Evolutionary conservation across 768 basidiomycete species (phyloP), one percentile per base, ranked within the genome.

Genomic region (Mrakia hoshinonis): DNA sequence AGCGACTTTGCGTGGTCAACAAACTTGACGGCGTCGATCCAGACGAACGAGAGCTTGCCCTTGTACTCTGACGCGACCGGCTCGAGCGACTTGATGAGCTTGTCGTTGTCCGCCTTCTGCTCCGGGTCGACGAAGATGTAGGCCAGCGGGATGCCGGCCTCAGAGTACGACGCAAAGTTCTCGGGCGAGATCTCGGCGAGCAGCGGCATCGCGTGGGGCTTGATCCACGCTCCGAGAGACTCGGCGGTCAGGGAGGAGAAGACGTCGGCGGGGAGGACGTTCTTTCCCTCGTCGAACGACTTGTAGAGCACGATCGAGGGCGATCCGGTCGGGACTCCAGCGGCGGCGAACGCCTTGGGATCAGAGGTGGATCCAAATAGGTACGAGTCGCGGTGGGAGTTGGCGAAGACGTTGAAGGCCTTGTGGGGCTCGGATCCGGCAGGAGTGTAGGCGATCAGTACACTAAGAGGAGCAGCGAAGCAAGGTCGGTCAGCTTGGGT

Each of bases 21-120:
- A 76, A 93, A 99, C 80, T 93, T 92, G 82, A 89, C 82, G 29
- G 92, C 93, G 79, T 99, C 96, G 76, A 99, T 98, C 87, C 88
- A 95, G 73, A 98, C 95, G 79, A 97, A 96, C 87, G 96, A 96
- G 79, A 98, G 77, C 81, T 91, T 87, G 76, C 87, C 85, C 81
- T 90, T 92, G 83, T 85, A 86, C 78, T 87, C 85, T 66, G 86
- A 82, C 9, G 96, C 96, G 66, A 95, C 79, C 11, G 91, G 87
- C 75, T 83, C 86, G 75, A 97, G 78, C 49, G 83, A 80, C 31
- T 86, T 86, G 74, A 95, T 85, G 62, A 87, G 80, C 38, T 83
- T 82, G 18, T 90, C 84, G 75, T 85, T 87, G 72, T 83, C 83
- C 74, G 86, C 85, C 24, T 76, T 73, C 72, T 85, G 83, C 54